Percentiles rank a stretch among this genome's conserved stretches.
Evolutionary conservation across 164 flowering plant species (phyloP).

Genomic region (Berberis thunbergii): DNA sequence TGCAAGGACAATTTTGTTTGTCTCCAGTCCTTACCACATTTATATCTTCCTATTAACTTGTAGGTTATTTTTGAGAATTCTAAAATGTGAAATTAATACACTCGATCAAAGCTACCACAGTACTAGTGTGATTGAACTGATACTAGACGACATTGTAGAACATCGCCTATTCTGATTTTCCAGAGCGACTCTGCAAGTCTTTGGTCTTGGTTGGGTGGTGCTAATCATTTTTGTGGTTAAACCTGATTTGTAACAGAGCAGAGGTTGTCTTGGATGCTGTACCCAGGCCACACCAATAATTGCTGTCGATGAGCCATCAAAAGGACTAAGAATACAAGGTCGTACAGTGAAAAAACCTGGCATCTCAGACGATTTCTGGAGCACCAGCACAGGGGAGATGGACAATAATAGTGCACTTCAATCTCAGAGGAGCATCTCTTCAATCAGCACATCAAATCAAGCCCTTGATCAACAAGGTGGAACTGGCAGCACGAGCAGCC

Average conservation of each 20-base stretch:
- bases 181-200: background rate
- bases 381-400: constrained; percentile 74
- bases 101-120: too few relatives aligned
- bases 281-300: constrained; percentile 49
- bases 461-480: constrained; percentile 23
- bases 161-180: too few relatives aligned
- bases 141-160: background rate
- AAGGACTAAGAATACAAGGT: constrained; percentile 65
- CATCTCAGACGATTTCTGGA: constrained; percentile 79
- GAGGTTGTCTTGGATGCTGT: constrained; percentile 86
- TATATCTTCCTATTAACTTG: too few relatives aligned
- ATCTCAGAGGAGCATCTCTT: constrained; percentile 70
- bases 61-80: too few relatives aligned
- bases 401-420: constrained; percentile 51
- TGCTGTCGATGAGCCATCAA: constrained; percentile 66
- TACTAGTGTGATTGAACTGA: background rate
- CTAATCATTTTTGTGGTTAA: constrained; percentile 29
- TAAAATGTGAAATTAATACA: too few relatives aligned
- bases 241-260: constrained; percentile 65
- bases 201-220: constrained; percentile 10
- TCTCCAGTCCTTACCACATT: too few relatives aligned
- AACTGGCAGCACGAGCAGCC: constrained; percentile 28
- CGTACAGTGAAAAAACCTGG: constrained; percentile 44
- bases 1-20: too few relatives aligned
- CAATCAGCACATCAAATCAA: constrained; percentile 54